Conservation (phyloP, 192 early-diverging fungal genomes). For the Endogone sp. region DNA sequence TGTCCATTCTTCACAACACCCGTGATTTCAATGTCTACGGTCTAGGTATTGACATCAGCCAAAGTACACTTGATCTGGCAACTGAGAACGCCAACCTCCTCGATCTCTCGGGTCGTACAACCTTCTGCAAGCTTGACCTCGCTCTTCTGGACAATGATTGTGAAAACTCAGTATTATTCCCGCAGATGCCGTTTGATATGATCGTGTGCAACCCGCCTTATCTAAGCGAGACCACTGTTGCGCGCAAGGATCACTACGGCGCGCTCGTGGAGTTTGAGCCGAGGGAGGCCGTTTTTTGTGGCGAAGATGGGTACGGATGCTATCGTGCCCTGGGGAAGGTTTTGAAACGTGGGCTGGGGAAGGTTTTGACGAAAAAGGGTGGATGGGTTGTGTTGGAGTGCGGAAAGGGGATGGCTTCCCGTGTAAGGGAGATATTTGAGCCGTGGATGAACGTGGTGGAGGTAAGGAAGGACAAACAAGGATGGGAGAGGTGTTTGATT, state of each 20-base stretch:
- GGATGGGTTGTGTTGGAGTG: constrained; percentile 50
- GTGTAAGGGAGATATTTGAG: constrained; percentile 45
- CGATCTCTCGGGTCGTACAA: constrained; percentile 21
- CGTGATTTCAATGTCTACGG: constrained; percentile 28
- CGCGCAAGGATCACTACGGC: constrained; percentile 28
- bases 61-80: constrained; percentile 48
- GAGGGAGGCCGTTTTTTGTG: constrained; percentile 56
- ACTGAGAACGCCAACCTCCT: constrained; percentile 39
- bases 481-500: constrained; percentile 56
- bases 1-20: constrained; percentile 46
- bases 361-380: constrained; percentile 18
- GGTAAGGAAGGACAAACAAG: constrained; percentile 40
- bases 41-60: constrained; percentile 65
- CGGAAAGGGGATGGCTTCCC: constrained; percentile 54
- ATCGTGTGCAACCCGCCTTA: constrained; percentile 78
- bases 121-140: constrained; percentile 40
- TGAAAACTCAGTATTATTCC: neutral
- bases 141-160: constrained; percentile 24
- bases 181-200: constrained; percentile 44
- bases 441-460: constrained; percentile 34
- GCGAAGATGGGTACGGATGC: constrained; percentile 57
- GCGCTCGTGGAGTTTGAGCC: constrained; percentile 51
- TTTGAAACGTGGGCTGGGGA: constrained; percentile 7
- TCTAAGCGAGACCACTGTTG: constrained; percentile 36
- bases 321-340: constrained; percentile 44